These are phyloP conservation scores for Desmodesmus armatus DNA, from an alignment of 139 green algal genomes.

Conservation along the genomic window DNA sequence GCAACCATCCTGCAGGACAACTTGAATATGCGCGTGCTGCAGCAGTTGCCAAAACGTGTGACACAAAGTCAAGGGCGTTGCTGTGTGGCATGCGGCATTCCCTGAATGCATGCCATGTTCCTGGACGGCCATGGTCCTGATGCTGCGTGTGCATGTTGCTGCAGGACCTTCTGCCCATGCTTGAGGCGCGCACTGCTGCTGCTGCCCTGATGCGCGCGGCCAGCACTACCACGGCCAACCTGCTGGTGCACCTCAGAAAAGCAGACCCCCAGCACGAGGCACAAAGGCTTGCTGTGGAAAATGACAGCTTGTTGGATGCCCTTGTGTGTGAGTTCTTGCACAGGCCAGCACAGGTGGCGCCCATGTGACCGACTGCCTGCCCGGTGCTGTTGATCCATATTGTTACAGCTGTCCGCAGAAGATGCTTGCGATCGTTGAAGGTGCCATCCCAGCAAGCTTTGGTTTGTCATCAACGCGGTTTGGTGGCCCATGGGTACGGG, in stretches of 20 bases:
- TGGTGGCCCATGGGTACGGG: not conserved
- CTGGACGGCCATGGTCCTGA: not conserved
- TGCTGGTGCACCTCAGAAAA: slow-evolving; percentile 13
- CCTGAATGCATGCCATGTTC: not conserved
- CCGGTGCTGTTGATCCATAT: not conserved
- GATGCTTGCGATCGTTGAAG: not conserved
- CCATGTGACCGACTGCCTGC: not conserved
- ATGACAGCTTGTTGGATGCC: slow-evolving; percentile 11
- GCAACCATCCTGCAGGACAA: too few species aligned
- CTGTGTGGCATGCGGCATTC: not conserved
- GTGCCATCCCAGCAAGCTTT: not conserved
- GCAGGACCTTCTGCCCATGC: slow-evolving; percentile 12
- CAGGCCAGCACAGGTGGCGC: not conserved
- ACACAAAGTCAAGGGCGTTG: too few species aligned
- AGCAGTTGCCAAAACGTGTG: too few species aligned
- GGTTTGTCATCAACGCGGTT: not conserved
- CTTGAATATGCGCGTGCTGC: too few species aligned
- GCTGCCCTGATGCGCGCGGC: slow-evolving; percentile 28
- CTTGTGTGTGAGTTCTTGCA: slow-evolving; percentile 23
- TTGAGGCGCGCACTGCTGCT: slow-evolving; percentile 7
- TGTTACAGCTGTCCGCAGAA: not conserved
- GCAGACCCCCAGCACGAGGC: not conserved
- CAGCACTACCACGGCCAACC: not conserved
- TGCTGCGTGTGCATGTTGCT: not conserved
- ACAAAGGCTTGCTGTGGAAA: too few species aligned